Evolutionary conservation across 805 yeast species (phyloP), one percentile per base, ranked within the genome.

Genomic region (Vanderwaltozyma polyspora): DNA sequence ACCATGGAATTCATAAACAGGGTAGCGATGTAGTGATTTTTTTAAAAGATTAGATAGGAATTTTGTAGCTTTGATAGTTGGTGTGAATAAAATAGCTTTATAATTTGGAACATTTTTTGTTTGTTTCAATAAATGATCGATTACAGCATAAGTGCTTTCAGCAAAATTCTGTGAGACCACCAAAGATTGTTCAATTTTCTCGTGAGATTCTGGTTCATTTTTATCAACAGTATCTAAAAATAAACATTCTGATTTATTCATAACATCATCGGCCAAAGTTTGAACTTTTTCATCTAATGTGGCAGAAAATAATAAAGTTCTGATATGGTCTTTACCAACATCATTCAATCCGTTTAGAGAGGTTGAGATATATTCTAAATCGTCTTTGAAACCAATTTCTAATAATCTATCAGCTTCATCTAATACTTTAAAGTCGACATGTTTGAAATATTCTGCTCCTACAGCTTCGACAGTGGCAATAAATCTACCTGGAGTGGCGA

Each of bases 361-460:
- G 10, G 61, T 60, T 29, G 79, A 71, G 36, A 86, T 76, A 18
- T 64, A 62, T 36, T 69, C 66, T 39, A 87, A 64, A 41, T 74
- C 79, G 26, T 68, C 72, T 48, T 72, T 76, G 56, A 89, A 87
- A 13, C 94, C 93, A 40, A 74, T 76, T 55, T 80, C 91, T 40
- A 87, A 66, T 33, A 87, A 62, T 47, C 91, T 72, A 60, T 87
- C 96, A 25, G 95, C 95, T 63, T 87, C 97, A 57, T 87, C 96
- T 42, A 84, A 73, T 26, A 86, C 78, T 40, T 82, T 67, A 48
- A 77, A 72, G 39, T 68, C 69, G 36, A 87, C 64, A 34, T 64
- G 57, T 26, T 57, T 53, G 55, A 85, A 77, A 26, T 67, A 59
- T 8, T 60, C 55, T 16, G 59, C 57, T 14, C 72, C 67, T 12